Evolutionary conservation across 2,329 filamentous ascomycete species (phyloP), one percentile per base, ranked within the genome.

Genomic region (Aspergillus fijiensis): DNA sequence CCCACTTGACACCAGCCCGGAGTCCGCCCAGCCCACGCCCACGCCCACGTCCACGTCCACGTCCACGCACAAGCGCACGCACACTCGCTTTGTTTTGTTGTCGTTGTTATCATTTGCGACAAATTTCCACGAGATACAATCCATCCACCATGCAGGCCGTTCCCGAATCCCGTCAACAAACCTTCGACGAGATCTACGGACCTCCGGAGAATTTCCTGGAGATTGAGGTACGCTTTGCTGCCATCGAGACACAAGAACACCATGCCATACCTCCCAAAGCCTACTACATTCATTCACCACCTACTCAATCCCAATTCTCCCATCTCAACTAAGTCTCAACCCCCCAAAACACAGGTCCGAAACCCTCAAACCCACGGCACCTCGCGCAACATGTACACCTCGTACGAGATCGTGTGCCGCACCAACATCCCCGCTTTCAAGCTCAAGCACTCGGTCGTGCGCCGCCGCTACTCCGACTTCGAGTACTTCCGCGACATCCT

Each of bases 361-460:
- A 95, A 95, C 76, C 95, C 95, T 35, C 89, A 92, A 79, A 96
- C 93, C 29, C 92, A 96, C 78, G 95, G 96, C 75, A 92, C 95
- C 73, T 94, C 93, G 65, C 91, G 95, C 69, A 87, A 87, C 81
- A 96, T 96, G 92, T 98, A 98, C 83, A 99, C 95, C 57, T 95
- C 96, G 79, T 99, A 98, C 83, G 93, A 98, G 79, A 97, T 99
- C 74, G 85, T 96, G 70, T 96, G 95, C 82, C 89, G 91, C 71
- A 99, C 95, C 79, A 99, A 99, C 81, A 99, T 99, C 74, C 95
- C 95, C 60, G 93, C 95, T 70, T 99, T 99, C 85, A 98, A 98
- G 82, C 87, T 97, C 70, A 92, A 93, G 67, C 86, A 90, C 75
- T 92, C 88, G 65, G 87, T 88, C 68, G 95, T 99, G 63, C 92